A percentile compares a stretch with the other conserved stretches of the same genome.
phyloP scores from a whole-genome alignment of 768 basidiomycete species.

The Rhizopogon sp. region DNA sequence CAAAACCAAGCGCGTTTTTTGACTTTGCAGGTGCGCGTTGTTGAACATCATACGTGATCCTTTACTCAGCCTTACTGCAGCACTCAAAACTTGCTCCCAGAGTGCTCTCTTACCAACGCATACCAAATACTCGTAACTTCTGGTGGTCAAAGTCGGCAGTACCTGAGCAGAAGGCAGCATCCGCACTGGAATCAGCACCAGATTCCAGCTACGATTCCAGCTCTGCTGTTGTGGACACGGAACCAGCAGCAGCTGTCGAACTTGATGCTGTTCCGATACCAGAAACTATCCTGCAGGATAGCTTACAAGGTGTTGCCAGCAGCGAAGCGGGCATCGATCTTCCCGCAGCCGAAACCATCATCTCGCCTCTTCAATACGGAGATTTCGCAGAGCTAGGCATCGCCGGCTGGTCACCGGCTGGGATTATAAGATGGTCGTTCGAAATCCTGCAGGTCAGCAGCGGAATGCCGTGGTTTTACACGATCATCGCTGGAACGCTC shows the following conservation, averaged over 20 bases:
- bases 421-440: slow-evolving; percentile 54
- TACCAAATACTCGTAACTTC: slow-evolving; percentile 19
- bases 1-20: slow-evolving; percentile 8
- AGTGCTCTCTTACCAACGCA: slow-evolving; percentile 8
- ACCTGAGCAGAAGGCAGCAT: neutral
- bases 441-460: slow-evolving; percentile 67
- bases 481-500: slow-evolving; percentile 62
- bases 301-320: neutral
- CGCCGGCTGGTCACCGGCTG: slow-evolving; percentile 57
- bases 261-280: neutral
- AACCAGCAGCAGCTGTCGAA: neutral
- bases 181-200: slow-evolving; percentile 4
- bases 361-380: slow-evolving; percentile 59
- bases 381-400: slow-evolving; percentile 70
- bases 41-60: neutral
- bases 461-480: slow-evolving; percentile 80
- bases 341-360: slow-evolving; percentile 20
- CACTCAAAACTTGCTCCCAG: slow-evolving; percentile 1
- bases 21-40: slow-evolving; percentile 16
- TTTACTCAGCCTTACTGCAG: slow-evolving; percentile 6
- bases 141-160: slow-evolving; percentile 26
- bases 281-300: neutral
- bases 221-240: neutral
- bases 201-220: neutral
- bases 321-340: slow-evolving; percentile 6